These are phyloP conservation scores for Telopea speciosissima DNA, from an alignment of 177 flowering plant species.

Conservation along the genomic window DNA sequence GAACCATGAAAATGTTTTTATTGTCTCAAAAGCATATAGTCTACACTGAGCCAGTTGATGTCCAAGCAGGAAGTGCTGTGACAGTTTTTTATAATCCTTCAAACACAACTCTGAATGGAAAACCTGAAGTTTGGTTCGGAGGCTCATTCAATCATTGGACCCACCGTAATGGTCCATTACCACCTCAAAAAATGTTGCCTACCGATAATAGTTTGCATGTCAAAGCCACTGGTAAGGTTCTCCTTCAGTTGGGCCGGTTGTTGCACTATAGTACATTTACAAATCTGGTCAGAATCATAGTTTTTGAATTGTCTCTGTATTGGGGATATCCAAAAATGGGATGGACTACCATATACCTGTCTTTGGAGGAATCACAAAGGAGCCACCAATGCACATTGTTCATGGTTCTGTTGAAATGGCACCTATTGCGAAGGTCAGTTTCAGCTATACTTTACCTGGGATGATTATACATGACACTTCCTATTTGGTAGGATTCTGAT, in stretches of 20 bases:
- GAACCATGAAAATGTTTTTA: slow-evolving; percentile 61
- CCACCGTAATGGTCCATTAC: slow-evolving; percentile 63
- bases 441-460: background rate
- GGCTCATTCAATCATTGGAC: slow-evolving; percentile 94
- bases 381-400: slow-evolving; percentile 95
- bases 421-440: slow-evolving; percentile 90
- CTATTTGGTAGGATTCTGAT: too few species aligned
- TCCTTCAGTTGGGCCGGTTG: background rate
- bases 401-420: slow-evolving; percentile 99
- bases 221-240: slow-evolving; percentile 58
- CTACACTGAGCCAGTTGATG: slow-evolving; percentile 85
- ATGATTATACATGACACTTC: background rate
- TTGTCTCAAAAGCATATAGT: slow-evolving; percentile 88
- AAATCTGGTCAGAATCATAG: background rate
- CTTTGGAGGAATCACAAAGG: slow-evolving; percentile 64
- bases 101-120: slow-evolving; percentile 82
- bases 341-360: slow-evolving; percentile 97
- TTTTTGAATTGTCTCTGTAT: background rate
- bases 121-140: slow-evolving; percentile 91
- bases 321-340: slow-evolving; percentile 24
- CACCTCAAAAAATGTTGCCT: slow-evolving; percentile 87
- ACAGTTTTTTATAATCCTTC: slow-evolving; percentile 77
- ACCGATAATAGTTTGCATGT: slow-evolving; percentile 53
- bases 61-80: slow-evolving; percentile 72
- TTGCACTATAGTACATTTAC: background rate